phyloP scores from a whole-genome alignment of 495 filamentous ascomycete genomes.

The Penicillium lividum region DNA sequence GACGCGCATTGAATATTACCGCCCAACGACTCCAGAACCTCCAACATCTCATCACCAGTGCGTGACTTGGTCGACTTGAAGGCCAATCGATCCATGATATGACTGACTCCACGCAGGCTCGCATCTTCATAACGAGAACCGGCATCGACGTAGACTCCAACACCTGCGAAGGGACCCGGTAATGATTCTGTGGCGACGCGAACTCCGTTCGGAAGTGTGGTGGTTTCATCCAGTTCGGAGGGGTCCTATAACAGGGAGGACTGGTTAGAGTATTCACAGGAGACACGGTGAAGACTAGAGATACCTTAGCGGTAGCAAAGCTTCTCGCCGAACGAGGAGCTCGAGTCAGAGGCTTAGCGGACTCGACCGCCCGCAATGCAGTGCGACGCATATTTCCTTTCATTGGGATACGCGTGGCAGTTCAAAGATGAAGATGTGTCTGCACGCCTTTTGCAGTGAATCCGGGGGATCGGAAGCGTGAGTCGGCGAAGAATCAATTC shows the following conservation, averaged over 20 bases:
- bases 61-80: slow-evolving; percentile 87
- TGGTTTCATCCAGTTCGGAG: slow-evolving; percentile 82
- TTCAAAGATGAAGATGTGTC: slow-evolving; percentile 5
- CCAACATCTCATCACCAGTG: slow-evolving; percentile 81
- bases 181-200: slow-evolving; percentile 94
- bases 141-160: slow-evolving; percentile 96
- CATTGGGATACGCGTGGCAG: slow-evolving; percentile 9
- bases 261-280: slow-evolving; percentile 10
- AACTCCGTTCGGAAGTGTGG: slow-evolving; percentile 88
- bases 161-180: slow-evolving; percentile 90
- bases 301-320: slow-evolving; percentile 48
- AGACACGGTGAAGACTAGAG: not conserved
- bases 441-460: slow-evolving; percentile 16
- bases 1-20: slow-evolving; percentile 97
- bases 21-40: slow-evolving; percentile 80
- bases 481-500: slow-evolving; percentile 30
- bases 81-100: slow-evolving; percentile 92
- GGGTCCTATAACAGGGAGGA: slow-evolving; percentile 64
- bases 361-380: slow-evolving; percentile 47
- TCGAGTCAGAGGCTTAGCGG: slow-evolving; percentile 41
- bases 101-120: slow-evolving; percentile 83
- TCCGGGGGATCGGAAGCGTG: slow-evolving; percentile 17
- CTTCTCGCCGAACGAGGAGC: slow-evolving; percentile 44
- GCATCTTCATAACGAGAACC: slow-evolving; percentile 93
- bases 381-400: slow-evolving; percentile 44